These are phyloP conservation scores for Grigorovia transvaalensis DNA, from an alignment of 805 yeast genomes.

Conservation along the genomic window DNA sequence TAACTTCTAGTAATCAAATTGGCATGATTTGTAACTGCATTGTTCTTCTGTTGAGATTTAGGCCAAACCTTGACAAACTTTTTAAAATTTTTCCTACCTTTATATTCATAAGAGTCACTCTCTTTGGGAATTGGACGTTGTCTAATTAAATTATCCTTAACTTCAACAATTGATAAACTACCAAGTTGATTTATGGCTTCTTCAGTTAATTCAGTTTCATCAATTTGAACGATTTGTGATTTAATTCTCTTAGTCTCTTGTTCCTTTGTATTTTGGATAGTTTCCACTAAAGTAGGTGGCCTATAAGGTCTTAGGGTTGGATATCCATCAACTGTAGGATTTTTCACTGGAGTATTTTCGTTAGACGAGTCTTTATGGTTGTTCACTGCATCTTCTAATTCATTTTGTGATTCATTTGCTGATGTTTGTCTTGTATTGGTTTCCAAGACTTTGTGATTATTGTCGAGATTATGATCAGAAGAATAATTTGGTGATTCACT, in stretches of 20 bases:
- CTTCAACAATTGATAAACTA: constrained; percentile 30
- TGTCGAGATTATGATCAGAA: too few species aligned
- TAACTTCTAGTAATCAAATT: constrained; percentile 27
- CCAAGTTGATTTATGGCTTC: constrained; percentile 25
- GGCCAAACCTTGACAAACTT: constrained; percentile 29
- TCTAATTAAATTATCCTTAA: constrained; percentile 15
- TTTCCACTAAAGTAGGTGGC: constrained; percentile 19
- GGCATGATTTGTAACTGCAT: constrained; percentile 13
- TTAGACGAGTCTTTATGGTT: too few species aligned
- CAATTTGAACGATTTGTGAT: constrained; percentile 20
- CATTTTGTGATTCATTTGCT: too few species aligned
- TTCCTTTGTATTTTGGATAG: constrained; percentile 25
- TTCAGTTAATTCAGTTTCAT: constrained; percentile 20
- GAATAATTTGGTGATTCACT: too few species aligned
- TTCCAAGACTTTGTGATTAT: too few species aligned
- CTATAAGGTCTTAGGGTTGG: background rate
- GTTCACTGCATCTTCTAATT: too few species aligned
- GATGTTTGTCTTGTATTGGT: too few species aligned
- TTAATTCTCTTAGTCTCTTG: constrained; percentile 21
- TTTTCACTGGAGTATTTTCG: too few species aligned
- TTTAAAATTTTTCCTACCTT: constrained; percentile 32
- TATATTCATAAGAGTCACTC: constrained; percentile 12
- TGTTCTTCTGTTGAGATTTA: constrained; percentile 2
- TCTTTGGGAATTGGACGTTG: constrained; percentile 1
- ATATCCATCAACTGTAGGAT: background rate